Base-by-base conservation (phyloP, 495 filamentous ascomycete genomes). In the Daldinia caldariorum region DNA sequence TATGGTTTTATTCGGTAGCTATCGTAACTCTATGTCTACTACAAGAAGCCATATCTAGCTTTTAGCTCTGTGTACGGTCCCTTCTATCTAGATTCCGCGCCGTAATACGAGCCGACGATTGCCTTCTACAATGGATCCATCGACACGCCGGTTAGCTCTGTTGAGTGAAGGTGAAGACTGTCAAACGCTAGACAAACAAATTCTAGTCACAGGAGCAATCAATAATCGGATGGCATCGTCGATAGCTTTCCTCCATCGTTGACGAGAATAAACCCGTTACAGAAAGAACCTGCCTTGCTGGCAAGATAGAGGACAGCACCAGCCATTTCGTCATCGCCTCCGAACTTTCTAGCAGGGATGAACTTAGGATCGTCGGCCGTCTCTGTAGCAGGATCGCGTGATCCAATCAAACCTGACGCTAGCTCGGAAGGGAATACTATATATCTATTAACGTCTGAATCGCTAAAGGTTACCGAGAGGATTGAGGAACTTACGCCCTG, bases 231-330 rank as follows among this genome's bases (percentile, higher is more conserved):
- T 4, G 79, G 82, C 61, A 84, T 79, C 0, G 79, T 72, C 8
- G 75, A 62, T 43, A 88, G 20, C 38, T 83, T 75, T 0, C 89
- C 89, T 13, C 89, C 89, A 74, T 91, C 89, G 2, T 74, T 76
- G 4, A 89, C 59, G 10, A 89, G 63, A 29, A 88, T 79, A n/a
- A 71, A 79, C 1, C 89, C 89, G 64, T 88, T 89, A 51, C 79
- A 82, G 74, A 84, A 91, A 8, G 82, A 80, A 1, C 89, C 88
- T 6, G 77, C 76, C 49, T 60, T 67, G 37, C 72, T 71, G 0
- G 74, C 77, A 8, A 78, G 67, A 47, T 74, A 77, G 0, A 71
- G 58, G 13, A 66, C 77, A 13, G 70, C 58, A 8, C 84, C 86
- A 7, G 79, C 83, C 78, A 89, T 84, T 49, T 89, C 87, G 67